A percentile compares a stretch with the other conserved stretches of the same genome.
These are phyloP conservation scores for Schizosaccharomyces lindneri DNA, from an alignment of 805 yeast genomes.

Conservation along the genomic window DNA sequence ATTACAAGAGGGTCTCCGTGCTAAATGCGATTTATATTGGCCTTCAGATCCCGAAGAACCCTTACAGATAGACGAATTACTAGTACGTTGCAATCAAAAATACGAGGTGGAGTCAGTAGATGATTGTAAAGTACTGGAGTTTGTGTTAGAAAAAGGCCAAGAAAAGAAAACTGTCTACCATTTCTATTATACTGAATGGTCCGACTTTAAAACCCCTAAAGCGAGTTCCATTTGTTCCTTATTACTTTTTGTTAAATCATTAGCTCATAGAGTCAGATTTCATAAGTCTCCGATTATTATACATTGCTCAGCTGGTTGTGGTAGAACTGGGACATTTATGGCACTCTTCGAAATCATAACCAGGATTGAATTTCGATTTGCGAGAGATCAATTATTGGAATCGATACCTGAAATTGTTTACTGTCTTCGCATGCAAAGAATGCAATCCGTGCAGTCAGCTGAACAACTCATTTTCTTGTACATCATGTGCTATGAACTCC, in stretches of 20 bases:
- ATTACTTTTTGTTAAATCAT: not conserved
- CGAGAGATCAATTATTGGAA: not conserved
- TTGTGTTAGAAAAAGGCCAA: not conserved
- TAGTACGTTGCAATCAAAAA: not conserved
- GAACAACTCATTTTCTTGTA: not conserved
- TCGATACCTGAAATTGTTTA: not conserved
- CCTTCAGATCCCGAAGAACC: constrained; percentile 7
- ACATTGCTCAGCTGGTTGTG: constrained; percentile 95
- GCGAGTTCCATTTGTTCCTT: not conserved
- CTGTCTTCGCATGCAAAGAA: constrained; percentile 1
- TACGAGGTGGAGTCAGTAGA: not conserved
- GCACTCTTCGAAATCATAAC: not conserved
- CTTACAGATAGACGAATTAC: not conserved
- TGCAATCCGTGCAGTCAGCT: not conserved
- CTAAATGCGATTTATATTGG: constrained; percentile 82
- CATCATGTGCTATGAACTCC: not conserved
- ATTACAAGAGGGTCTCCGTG: constrained; percentile 52
- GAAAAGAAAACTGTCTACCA: constrained; percentile 9
- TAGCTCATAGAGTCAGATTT: not conserved
- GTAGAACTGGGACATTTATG: constrained; percentile 59
- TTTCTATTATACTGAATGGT: constrained; percentile 20
- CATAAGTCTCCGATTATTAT: constrained; percentile 27
- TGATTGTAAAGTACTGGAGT: not conserved
- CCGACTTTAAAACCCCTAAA: not conserved
- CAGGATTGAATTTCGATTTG: not conserved